Percentiles rank a stretch among this genome's conserved stretches.
These are phyloP conservation scores for Cruciata laevipes DNA, from an alignment of 257 asterid genomes.

Conservation along the genomic window DNA sequence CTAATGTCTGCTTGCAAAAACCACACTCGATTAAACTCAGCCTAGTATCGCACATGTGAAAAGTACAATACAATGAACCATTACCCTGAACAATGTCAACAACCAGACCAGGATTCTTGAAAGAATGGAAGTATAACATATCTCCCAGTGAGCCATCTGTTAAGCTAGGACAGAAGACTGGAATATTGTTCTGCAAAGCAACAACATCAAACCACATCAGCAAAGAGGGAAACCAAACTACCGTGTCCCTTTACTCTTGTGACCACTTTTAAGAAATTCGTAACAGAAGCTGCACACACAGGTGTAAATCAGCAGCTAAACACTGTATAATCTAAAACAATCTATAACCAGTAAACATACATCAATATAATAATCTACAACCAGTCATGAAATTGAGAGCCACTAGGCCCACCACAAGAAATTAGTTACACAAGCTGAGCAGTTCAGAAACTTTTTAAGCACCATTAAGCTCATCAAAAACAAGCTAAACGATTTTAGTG, in stretches of 20 bases:
- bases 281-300: background rate
- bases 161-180: constrained; percentile 88
- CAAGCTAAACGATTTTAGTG: background rate
- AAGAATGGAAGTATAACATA: constrained; percentile 90
- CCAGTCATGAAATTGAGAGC: background rate
- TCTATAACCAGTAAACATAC: background rate
- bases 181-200: constrained; percentile 59
- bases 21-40: background rate
- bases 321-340: background rate
- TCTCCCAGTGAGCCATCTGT: constrained; percentile 96
- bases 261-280: background rate
- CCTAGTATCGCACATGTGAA: background rate
- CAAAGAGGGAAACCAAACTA: background rate
- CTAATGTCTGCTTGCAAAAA: constrained; percentile 55
- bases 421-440: background rate
- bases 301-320: background rate
- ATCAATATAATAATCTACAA: background rate
- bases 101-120: constrained; percentile 65
- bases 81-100: constrained; percentile 88
- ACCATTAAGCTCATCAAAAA: background rate
- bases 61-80: constrained; percentile 9
- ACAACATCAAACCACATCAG: background rate
- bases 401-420: background rate
- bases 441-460: background rate
- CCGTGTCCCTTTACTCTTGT: background rate